Percentiles rank a stretch among this genome's conserved stretches.
phyloP scores from a whole-genome alignment of 2,329 filamentous ascomycete genomes.

The Chrysoporthe austroafricana region DNA sequence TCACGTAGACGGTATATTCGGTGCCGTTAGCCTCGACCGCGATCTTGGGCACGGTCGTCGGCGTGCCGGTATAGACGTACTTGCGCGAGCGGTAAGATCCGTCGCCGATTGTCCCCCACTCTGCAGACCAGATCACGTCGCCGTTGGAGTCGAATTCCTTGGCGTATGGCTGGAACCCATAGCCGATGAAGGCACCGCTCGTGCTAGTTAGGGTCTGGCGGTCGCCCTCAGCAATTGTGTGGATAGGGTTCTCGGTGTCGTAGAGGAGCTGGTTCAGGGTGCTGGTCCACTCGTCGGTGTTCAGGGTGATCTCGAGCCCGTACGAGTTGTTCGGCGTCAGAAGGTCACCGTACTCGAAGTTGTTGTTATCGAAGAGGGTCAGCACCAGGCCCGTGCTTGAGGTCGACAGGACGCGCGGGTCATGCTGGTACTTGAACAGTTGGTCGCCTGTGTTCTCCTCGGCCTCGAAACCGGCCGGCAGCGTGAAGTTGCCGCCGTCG shows the following conservation, averaged over 20 bases:
- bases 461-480: slow-evolving; percentile 8
- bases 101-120: slow-evolving; percentile 16
- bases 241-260: slow-evolving; percentile 11
- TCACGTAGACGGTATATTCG: slow-evolving; percentile 16
- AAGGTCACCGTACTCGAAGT: slow-evolving; percentile 20
- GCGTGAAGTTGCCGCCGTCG: slow-evolving; percentile 21
- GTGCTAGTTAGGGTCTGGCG: slow-evolving; percentile 22
- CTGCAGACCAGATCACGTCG: slow-evolving; percentile 14
- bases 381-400: slow-evolving; percentile 16
- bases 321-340: slow-evolving; percentile 15
- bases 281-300: slow-evolving; percentile 17
- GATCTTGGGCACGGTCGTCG: slow-evolving; percentile 8
- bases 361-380: slow-evolving; percentile 24
- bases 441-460: slow-evolving; percentile 14
- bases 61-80: slow-evolving; percentile 13
- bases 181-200: slow-evolving; percentile 34
- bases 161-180: slow-evolving; percentile 21
- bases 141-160: slow-evolving; percentile 18
- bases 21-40: slow-evolving; percentile 1
- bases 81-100: slow-evolving; percentile 19
- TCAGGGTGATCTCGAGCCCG: slow-evolving; percentile 18
- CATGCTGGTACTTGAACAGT: slow-evolving; percentile 23
- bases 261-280: slow-evolving; percentile 17
- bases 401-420: slow-evolving; percentile 18
- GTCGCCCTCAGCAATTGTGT: slow-evolving; percentile 20